These are phyloP conservation scores for California macrophylla DNA, from an alignment of 441 rosid genomes.

Conservation along the genomic window DNA sequence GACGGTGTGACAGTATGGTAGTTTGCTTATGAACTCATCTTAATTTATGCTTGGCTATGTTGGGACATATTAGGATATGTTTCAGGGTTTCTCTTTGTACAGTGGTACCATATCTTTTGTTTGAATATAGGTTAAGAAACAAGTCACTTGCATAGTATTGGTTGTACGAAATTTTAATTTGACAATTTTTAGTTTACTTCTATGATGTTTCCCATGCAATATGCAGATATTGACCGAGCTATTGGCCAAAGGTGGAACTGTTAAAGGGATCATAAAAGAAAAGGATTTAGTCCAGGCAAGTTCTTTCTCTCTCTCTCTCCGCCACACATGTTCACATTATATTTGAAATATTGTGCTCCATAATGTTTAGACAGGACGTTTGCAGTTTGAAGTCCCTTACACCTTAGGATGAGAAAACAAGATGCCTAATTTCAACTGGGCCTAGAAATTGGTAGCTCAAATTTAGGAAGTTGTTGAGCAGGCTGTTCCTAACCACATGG, in stretches of 20 bases:
- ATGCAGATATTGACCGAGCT: slow-evolving; percentile 75
- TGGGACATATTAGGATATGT: neutral
- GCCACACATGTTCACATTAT: no score
- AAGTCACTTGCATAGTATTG: neutral
- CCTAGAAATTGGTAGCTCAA: no score
- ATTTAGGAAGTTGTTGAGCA: no score
- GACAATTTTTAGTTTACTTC: neutral
- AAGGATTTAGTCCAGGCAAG: slow-evolving; percentile 89
- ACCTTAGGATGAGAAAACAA: neutral
- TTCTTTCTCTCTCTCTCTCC: slow-evolving; percentile 8
- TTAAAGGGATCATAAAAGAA: slow-evolving; percentile 62
- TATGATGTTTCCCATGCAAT: slow-evolving; percentile 1
- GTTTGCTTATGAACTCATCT: neutral
- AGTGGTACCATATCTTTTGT: neutral
- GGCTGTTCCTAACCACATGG: no score
- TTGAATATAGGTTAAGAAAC: neutral
- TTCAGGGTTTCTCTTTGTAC: neutral
- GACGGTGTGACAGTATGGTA: neutral
- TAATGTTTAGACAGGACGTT: neutral
- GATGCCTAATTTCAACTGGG: no score
- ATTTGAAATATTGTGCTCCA: neutral
- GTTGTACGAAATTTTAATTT: neutral
- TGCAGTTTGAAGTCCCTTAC: neutral
- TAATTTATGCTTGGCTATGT: neutral
- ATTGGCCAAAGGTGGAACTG: slow-evolving; percentile 83